Evolutionary conservation across 495 filamentous ascomycete genomes (phyloP).

Genomic region (Eremomyces bilateralis): DNA sequence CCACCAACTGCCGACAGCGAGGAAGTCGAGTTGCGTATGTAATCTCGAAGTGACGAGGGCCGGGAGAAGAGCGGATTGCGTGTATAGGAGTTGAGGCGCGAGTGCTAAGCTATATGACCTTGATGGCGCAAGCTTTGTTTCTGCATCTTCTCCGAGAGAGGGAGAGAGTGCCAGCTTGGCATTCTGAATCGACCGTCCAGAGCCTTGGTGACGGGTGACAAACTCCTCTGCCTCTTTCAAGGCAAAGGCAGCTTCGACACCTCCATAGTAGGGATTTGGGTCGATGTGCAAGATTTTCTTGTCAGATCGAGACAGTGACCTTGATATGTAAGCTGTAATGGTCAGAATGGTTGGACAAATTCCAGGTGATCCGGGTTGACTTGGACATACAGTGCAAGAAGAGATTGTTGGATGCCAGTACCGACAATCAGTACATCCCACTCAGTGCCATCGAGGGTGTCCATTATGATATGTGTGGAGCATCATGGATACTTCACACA

Average conservation of each 20-base stretch:
- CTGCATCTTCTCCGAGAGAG: no score
- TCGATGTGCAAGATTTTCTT: conserved; percentile 89
- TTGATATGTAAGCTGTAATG: conserved; percentile 18
- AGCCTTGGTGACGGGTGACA: no score
- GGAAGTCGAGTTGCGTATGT: conserved; percentile 75
- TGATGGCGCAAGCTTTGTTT: conserved; percentile 34
- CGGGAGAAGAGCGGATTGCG: conserved; percentile 51
- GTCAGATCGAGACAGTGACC: conserved; percentile 74
- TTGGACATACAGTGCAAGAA: conserved; percentile 80
- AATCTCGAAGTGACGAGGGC: conserved; percentile 71
- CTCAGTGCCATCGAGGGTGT: conserved; percentile 50
- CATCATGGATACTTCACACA: no score
- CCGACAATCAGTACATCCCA: conserved; percentile 90
- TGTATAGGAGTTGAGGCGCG: conserved; percentile 71
- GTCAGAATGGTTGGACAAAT: not conserved
- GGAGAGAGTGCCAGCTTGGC: no score
- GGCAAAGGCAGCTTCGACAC: conserved; percentile 66
- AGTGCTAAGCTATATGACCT: conserved; percentile 68
- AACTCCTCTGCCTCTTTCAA: conserved; percentile 64
- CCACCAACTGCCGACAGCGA: conserved; percentile 88
- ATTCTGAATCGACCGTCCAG: no score
- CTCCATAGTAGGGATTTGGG: conserved; percentile 70
- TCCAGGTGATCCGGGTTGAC: no score
- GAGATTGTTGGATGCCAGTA: conserved; percentile 73
- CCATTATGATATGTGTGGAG: conserved; percentile 42